A percentile compares a stretch with the other conserved stretches of the same genome.
phyloP scores from a whole-genome alignment of 208 protist genomes.

The Herpetomonas tarakana region DNA sequence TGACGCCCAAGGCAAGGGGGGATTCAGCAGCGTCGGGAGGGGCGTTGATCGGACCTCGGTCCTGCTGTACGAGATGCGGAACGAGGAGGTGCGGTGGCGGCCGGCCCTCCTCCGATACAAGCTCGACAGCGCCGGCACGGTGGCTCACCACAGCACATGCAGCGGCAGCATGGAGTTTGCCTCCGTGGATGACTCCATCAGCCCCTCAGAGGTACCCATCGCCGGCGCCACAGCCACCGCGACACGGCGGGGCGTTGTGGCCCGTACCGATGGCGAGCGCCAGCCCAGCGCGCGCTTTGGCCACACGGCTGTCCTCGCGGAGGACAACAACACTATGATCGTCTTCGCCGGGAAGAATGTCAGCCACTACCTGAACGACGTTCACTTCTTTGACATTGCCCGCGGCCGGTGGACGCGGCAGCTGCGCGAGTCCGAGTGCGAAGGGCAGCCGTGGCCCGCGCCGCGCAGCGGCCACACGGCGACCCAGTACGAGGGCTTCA shows the following conservation, averaged over 20 bases:
- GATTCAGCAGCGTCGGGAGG: background rate
- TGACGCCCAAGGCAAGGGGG: background rate
- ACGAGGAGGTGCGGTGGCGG: background rate
- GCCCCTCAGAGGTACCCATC: too few relatives aligned
- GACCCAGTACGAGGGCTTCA: constrained; percentile 22
- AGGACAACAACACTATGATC: constrained; percentile 30
- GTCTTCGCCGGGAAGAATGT: constrained; percentile 49
- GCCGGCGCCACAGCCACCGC: background rate
- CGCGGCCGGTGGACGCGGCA: constrained; percentile 17
- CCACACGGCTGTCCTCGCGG: constrained; percentile 55
- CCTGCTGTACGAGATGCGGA: background rate
- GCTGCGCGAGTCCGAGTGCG: background rate
- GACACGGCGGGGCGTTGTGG: background rate
- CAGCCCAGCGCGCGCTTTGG: constrained; percentile 47
- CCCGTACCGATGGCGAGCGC: background rate
- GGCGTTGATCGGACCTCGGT: background rate
- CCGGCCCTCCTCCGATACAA: background rate
- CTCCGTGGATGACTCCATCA: background rate
- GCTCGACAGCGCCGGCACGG: background rate
- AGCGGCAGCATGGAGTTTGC: background rate
- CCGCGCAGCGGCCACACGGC: constrained; percentile 43
- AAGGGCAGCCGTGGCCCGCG: constrained; percentile 7
- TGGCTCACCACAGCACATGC: background rate
- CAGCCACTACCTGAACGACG: constrained; percentile 39
- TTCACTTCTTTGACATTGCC: constrained; percentile 33